Evolutionary conservation across 2,329 filamentous ascomycete species (phyloP), one percentile per base, ranked within the genome.

Genomic region (Arthrobotrys sphaeroides): DNA sequence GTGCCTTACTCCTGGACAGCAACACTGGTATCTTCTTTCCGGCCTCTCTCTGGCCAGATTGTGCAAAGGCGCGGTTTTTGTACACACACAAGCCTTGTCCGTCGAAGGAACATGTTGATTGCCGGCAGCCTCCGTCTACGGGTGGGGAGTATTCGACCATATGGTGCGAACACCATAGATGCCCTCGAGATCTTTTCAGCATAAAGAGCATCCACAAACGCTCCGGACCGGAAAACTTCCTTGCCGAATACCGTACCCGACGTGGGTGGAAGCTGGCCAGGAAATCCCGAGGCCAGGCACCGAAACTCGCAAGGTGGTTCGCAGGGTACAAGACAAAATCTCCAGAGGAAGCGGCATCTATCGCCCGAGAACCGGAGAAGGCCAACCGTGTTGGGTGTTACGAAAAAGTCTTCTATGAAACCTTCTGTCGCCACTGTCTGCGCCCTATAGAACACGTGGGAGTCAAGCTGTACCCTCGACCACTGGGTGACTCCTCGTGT

Each of bases 151-250:
- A 72, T 18, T 64, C 67, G 9, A 72, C 67, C 2, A 40, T 72
- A 31, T 72, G 67, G 67, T 72, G 67, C 22, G 28, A 64, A 20
- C 67, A 72, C 20, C 67, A 72, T 22, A 47, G 67, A n/a, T 72
- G 67, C n/a, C 67, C 67, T 3, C 47, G 66, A 16, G 66, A 62
- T 13, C 57, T 70, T 5, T 70, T 70, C 36, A 70, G 66, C 55
- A 53, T 70, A 5, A 61, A 42, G n/a, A 61, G 51, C 7, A 16
- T 70, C 6, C 55, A 61, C 13, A 61, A 53, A 31, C 49, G 40
- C 33, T 53, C 45, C 7, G 57, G 55, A 24, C 42, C 55, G 1
- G 45, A 62, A 10, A 61, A 26, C 18, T 70, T 70, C n/a, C 42
- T 62, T 5, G 20, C 18, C 4, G 66, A 70, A 26, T 70, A 70